Percentiles rank a stretch among this genome's conserved stretches.
These are phyloP conservation scores for Umbelopsis sp. DNA, from an alignment of 192 early-diverging fungal species.

Conservation along the genomic window DNA sequence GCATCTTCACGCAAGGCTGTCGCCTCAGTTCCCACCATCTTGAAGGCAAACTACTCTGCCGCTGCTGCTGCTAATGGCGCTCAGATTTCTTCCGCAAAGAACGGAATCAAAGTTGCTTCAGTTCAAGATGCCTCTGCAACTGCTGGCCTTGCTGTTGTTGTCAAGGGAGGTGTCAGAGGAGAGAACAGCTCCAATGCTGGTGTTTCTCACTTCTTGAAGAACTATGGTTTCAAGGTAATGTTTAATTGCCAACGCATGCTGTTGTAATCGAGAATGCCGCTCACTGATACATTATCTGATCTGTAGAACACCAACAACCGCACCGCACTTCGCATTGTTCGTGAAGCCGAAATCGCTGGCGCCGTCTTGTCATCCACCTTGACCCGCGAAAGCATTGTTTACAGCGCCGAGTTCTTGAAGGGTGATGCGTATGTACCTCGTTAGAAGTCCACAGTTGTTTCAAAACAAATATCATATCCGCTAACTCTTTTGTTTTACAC, in stretches of 20 bases:
- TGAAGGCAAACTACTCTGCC: slow-evolving; percentile 56
- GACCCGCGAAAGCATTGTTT: slow-evolving; percentile 81
- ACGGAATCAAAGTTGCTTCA: slow-evolving; percentile 68
- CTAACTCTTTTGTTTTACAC: neutral
- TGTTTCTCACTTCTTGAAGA: slow-evolving; percentile 90
- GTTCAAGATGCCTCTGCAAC: slow-evolving; percentile 71
- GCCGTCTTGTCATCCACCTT: slow-evolving; percentile 80
- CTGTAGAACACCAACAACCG: slow-evolving; percentile 76
- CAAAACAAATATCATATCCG: neutral
- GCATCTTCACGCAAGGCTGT: slow-evolving; percentile 56
- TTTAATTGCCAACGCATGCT: neutral
- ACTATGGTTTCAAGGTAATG: slow-evolving; percentile 83
- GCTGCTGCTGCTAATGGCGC: slow-evolving; percentile 39
- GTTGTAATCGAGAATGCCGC: slow-evolving; percentile 8
- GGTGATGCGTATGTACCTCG: slow-evolving; percentile 76
- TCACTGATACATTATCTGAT: neutral
- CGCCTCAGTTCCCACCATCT: slow-evolving; percentile 45
- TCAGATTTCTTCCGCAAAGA: slow-evolving; percentile 51
- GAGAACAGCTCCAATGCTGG: slow-evolving; percentile 79
- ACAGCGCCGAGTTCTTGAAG: slow-evolving; percentile 89
- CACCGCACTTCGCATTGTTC: slow-evolving; percentile 83
- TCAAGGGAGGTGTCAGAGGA: slow-evolving; percentile 85
- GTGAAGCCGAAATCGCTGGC: slow-evolving; percentile 91
- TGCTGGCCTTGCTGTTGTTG: slow-evolving; percentile 80
- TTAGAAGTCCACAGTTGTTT: neutral